Conservation (phyloP, 2,329 filamentous ascomycete species). For the Aspergillus puulaauensis region DNA sequence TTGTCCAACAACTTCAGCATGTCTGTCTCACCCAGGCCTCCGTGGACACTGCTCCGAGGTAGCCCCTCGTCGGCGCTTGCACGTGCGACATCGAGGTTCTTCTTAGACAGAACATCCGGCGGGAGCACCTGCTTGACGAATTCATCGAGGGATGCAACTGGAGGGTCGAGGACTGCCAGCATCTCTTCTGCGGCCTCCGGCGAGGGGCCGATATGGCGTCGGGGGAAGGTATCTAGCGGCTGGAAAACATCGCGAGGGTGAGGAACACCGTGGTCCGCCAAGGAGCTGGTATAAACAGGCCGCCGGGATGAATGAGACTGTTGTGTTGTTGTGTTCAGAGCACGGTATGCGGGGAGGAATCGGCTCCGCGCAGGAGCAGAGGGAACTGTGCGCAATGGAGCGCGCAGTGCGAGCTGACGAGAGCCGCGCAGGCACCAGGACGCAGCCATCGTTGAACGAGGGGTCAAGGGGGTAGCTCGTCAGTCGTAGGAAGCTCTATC, state of each 20-base stretch:
- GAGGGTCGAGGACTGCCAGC: conserved; percentile 76
- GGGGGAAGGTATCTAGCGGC: conserved; percentile 64
- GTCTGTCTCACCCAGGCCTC: conserved; percentile 48
- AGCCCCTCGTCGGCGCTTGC: conserved; percentile 45
- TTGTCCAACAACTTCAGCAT: conserved; percentile 42
- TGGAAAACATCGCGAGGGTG: conserved; percentile 43
- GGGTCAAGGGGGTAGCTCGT: neutral
- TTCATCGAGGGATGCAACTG: conserved; percentile 70
- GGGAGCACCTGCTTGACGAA: conserved; percentile 86
- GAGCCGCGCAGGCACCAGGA: conserved; percentile 35
- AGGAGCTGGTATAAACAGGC: conserved; percentile 81
- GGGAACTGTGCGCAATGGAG: conserved; percentile 26
- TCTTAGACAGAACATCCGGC: conserved; percentile 69
- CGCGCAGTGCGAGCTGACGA: conserved; percentile 36
- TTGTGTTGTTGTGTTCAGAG: conserved; percentile 28
- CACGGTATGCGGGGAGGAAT: conserved; percentile 30
- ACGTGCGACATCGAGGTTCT: conserved; percentile 59
- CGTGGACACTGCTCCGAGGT: conserved; percentile 37
- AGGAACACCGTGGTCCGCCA: conserved; percentile 72
- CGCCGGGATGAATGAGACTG: conserved; percentile 27
- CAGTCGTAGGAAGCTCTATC: neutral
- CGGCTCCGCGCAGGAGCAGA: conserved; percentile 25
- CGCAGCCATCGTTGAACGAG: conserved; percentile 29
- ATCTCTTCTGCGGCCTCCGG: conserved; percentile 69
- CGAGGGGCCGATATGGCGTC: conserved; percentile 84